phyloP scores from a whole-genome alignment of 495 filamentous ascomycete species.

The Hypoxylon lienhwacheense region DNA sequence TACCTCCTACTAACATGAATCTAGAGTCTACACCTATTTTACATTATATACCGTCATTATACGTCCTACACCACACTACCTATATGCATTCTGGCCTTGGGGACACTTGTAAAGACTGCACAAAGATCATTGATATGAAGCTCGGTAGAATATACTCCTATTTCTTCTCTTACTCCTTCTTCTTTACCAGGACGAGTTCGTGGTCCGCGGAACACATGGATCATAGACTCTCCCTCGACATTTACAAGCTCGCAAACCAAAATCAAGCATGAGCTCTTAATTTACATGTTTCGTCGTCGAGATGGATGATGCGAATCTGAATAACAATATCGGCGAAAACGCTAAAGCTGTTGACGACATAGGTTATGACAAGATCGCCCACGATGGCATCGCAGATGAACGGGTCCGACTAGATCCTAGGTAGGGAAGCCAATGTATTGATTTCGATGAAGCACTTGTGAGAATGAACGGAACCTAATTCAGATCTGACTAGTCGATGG shows the following conservation, averaged over 20 bases:
- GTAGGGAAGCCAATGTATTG: slow-evolving; percentile 31
- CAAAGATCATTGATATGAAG: no score
- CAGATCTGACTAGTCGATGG: slow-evolving; percentile 67
- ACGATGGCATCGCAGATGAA: slow-evolving; percentile 37
- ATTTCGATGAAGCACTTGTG: not conserved
- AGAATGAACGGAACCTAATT: not conserved
- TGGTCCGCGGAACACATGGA: slow-evolving; percentile 6
- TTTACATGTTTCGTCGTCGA: not conserved
- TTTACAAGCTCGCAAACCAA: not conserved
- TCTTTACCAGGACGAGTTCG: no score
- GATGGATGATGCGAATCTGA: slow-evolving; percentile 66
- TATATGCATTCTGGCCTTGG: no score
- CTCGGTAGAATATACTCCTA: no score
- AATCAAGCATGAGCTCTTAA: not conserved
- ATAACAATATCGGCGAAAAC: slow-evolving; percentile 55
- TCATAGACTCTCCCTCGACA: not conserved
- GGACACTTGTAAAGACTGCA: no score
- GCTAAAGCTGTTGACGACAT: slow-evolving; percentile 49
- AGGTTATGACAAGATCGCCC: slow-evolving; percentile 39
- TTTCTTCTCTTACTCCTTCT: no score
- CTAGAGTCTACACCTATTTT: no score
- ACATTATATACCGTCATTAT: no score
- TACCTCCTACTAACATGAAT: no score
- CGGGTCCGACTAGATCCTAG: slow-evolving; percentile 57
- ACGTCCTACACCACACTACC: no score